Percentiles rank a stretch among this genome's conserved stretches.
Evolutionary conservation across 495 filamentous ascomycete species (phyloP).

Genomic region (Cercophora scortea): DNA sequence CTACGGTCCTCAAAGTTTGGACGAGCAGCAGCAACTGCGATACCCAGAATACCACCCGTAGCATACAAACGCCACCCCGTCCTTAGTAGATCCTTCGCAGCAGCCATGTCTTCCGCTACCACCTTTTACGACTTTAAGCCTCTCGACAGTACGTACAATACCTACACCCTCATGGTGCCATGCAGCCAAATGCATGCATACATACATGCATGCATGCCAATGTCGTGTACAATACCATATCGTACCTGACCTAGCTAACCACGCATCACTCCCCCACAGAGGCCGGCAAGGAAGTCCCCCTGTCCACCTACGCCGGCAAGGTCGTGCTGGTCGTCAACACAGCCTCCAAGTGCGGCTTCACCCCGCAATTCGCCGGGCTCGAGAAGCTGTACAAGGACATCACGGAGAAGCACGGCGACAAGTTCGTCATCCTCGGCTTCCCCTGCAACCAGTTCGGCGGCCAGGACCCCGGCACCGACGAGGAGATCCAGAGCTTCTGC

Average conservation of each 20-base stretch:
- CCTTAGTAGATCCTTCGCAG: conserved; percentile 22
- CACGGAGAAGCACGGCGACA: conserved; percentile 55
- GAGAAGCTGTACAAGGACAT: conserved; percentile 84
- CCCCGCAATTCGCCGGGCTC: conserved; percentile 87
- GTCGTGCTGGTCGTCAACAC: conserved; percentile 96
- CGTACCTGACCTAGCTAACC: too few species aligned
- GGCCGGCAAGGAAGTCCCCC: conserved; percentile 61
- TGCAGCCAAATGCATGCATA: too few species aligned
- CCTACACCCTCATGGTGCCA: background rate
- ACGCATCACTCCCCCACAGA: conserved; percentile 41
- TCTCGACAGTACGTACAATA: conserved; percentile 58
- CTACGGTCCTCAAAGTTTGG: too few species aligned
- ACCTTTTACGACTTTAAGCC: conserved; percentile 89
- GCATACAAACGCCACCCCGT: background rate
- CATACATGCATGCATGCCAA: too few species aligned
- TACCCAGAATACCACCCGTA: background rate
- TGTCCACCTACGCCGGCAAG: conserved; percentile 70
- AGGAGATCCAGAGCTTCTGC: conserved; percentile 90
- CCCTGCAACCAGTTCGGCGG: conserved; percentile 95
- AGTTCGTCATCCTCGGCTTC: conserved; percentile 87
- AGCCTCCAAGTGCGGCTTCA: conserved; percentile 99
- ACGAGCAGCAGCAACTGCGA: background rate
- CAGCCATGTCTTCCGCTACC: conserved; percentile 80
- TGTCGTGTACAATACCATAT: too few species aligned
- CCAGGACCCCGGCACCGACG: conserved; percentile 84